Evolutionary conservation across 176 grass and related monocot species (phyloP).

Genomic region (Lolium rigidum): DNA sequence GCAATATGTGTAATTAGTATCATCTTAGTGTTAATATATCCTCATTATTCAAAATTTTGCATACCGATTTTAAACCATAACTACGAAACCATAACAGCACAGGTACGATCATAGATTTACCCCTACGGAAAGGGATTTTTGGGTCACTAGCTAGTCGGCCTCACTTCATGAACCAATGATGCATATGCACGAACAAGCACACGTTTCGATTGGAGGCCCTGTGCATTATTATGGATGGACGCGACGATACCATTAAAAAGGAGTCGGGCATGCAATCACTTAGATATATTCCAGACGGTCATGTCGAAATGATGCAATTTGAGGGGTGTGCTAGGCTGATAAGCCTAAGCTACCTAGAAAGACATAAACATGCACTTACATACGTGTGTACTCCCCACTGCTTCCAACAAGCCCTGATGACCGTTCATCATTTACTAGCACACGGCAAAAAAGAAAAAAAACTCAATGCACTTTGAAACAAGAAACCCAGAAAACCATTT

Average conservation of each 20-base stretch:
- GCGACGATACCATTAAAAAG: constrained; percentile 37
- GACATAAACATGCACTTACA: background rate
- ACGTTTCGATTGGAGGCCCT: background rate
- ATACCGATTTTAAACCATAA: too few relatives aligned
- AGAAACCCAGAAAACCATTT: too few relatives aligned
- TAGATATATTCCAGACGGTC: constrained; percentile 9
- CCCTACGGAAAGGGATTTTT: background rate
- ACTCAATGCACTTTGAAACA: too few relatives aligned
- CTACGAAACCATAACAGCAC: background rate
- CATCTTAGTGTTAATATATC: too few relatives aligned
- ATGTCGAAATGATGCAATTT: constrained; percentile 30
- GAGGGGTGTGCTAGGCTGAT: background rate
- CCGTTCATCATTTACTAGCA: too few relatives aligned
- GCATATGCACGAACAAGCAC: constrained; percentile 9
- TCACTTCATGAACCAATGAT: constrained; percentile 35
- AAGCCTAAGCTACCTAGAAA: background rate
- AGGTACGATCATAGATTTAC: background rate
- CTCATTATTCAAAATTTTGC: too few relatives aligned
- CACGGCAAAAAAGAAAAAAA: background rate
- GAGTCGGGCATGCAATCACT: constrained; percentile 36
- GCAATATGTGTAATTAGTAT: too few relatives aligned
- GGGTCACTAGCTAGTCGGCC: background rate
- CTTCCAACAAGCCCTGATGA: background rate
- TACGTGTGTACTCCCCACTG: background rate
- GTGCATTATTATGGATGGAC: constrained; percentile 35